These are phyloP conservation scores for Panicum hallii DNA, from an alignment of 202 grass and related monocot genomes.

Conservation along the genomic window DNA sequence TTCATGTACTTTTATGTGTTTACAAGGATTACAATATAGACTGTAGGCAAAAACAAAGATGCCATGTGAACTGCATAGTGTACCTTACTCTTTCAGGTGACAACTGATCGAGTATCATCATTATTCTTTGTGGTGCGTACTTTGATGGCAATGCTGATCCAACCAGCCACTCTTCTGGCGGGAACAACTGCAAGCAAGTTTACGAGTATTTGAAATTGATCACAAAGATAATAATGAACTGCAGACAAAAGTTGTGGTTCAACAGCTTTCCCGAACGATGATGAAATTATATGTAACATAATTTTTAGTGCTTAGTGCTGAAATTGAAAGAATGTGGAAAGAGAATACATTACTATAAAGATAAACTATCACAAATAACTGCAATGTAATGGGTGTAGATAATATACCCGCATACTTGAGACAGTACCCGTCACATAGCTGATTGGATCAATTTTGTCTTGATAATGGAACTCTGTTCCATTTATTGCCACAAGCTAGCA, in stretches of 20 bases:
- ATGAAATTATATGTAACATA: constrained; percentile 3
- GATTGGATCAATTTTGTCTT: constrained; percentile 78
- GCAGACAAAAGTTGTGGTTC: not conserved
- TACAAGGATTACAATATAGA: constrained; percentile 15
- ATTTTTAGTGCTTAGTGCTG: constrained; percentile 1
- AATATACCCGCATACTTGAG: constrained; percentile 79
- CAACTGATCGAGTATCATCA: constrained; percentile 71
- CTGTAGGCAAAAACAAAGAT: constrained; percentile 26
- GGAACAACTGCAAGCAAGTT: constrained; percentile 64
- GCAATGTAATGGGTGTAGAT: constrained; percentile 39
- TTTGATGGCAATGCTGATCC: constrained; percentile 65
- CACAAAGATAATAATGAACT: constrained; percentile 25
- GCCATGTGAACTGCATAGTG: constrained; percentile 8
- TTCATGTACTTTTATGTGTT: constrained; percentile 30
- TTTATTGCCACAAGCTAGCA: constrained; percentile 64
- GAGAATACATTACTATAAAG: constrained; percentile 39
- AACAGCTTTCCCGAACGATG: constrained; percentile 5
- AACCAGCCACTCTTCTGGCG: constrained; percentile 91
- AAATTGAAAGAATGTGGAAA: constrained; percentile 30
- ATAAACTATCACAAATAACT: constrained; percentile 21
- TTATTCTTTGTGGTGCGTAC: constrained; percentile 73
- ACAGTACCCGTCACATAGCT: constrained; percentile 66
- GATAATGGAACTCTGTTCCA: constrained; percentile 82
- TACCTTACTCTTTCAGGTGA: constrained; percentile 84
- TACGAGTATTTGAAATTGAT: constrained; percentile 41